Percentiles rank a stretch among this genome's conserved stretches.
These are phyloP conservation scores for Mycena capillaripes DNA, from an alignment of 768 basidiomycete species.

Conservation along the genomic window DNA sequence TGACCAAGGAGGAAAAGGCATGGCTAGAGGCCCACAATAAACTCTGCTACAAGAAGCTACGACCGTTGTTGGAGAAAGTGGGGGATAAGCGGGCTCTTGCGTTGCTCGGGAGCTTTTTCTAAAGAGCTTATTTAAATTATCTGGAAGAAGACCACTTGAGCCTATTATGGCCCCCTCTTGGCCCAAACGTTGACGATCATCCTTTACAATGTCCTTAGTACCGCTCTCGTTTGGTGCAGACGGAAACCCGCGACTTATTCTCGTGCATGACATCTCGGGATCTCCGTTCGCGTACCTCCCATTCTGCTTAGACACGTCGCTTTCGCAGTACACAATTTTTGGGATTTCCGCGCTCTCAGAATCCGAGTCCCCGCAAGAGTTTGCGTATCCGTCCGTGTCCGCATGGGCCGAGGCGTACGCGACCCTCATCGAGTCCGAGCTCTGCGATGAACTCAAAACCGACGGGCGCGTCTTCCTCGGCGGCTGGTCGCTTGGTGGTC, in stretches of 20 bases:
- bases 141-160: too few species aligned
- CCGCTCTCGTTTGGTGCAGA: constrained; percentile 24
- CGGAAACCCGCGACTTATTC: constrained; percentile 7
- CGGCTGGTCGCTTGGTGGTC: constrained; percentile 22
- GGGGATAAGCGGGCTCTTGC: constrained; percentile 29
- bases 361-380: constrained; percentile 6
- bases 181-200: background rate
- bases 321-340: constrained; percentile 22
- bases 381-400: constrained; percentile 2
- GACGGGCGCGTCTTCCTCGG: constrained; percentile 18
- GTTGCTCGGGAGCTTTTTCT: constrained; percentile 35
- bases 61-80: constrained; percentile 31
- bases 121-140: background rate
- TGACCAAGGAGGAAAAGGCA: constrained; percentile 69
- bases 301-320: background rate
- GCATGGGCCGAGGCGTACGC: constrained; percentile 23
- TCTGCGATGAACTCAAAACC: background rate
- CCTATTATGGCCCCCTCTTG: too few species aligned
- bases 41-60: constrained; percentile 33
- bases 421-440: constrained; percentile 18
- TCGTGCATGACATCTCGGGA: constrained; percentile 25
- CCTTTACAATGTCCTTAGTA: constrained; percentile 6
- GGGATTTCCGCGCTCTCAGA: constrained; percentile 18
- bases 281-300: constrained; percentile 21
- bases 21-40: constrained; percentile 66